Evolutionary conservation across 2,329 filamentous ascomycete species (phyloP), one percentile per base, ranked within the genome.

Genomic region (Bipolaris victoriae): DNA sequence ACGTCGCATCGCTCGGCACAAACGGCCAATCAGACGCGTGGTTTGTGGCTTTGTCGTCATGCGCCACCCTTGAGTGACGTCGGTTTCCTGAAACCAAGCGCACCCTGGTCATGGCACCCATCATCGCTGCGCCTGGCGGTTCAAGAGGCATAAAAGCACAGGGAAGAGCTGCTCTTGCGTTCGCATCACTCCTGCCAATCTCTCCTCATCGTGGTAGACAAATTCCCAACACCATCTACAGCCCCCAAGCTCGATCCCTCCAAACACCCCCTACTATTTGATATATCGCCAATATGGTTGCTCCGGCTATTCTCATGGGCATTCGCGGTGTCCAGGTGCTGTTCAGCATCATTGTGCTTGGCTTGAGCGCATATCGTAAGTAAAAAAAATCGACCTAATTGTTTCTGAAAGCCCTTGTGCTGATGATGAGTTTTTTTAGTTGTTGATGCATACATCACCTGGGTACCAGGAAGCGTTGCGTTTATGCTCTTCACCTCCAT

Each of bases 401-500:
- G 31, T 10, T 18, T 18, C 39, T 13, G 2, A n/a, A 1, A 44
- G 24, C 7, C 33, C 6, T 37, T 26, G 52, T 41, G 20, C 52
- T 63, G 46, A 63, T 40, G 20, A 41, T 20, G 5, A 5, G 22
- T 22, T 16, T 1, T 47, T 47, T 10, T 29, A 71, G 66, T 88
- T 64, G 82, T 87, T 49, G 77, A 80, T 68, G 76, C 75, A 67
- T 81, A 77, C 69, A 80, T 77, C 33, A 41, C n/a, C 70, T 71
- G 72, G 60, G 79, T 78, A 49, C 87, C 88, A 7, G 81, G 84
- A 24, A 79, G 81, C 29, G 80, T 90, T 73, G 87, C 88, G 78
- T 96, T 95, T 80, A 85, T 94, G 79, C 82, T 96, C 76, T 96
- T 96, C 83, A 84, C 83, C 74, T 82, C 86, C 43, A 80, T 94